Evolutionary conservation across 352 stramenopile genomes (phyloP), one percentile per base, ranked within the genome.

Genomic region (Globisporangium solare): DNA sequence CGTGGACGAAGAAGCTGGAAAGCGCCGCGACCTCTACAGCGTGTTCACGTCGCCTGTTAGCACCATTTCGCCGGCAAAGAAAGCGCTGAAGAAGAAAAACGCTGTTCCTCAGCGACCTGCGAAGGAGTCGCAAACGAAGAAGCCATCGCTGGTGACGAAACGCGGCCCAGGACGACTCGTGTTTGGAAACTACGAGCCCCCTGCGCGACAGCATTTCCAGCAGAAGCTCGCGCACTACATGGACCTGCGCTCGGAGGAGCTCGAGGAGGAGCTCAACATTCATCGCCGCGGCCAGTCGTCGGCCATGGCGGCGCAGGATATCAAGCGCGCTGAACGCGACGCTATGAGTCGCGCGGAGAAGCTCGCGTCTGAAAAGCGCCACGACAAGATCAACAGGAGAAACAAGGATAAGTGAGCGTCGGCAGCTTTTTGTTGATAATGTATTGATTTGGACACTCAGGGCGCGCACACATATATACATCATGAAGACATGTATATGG

Each of bases 141-240:
- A 58, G 24, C 63, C 63, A 27, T 63, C 56, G 17, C 35, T 54
- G 35, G 45, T 58, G 15, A 67, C 67, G 13, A 74, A 84, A 50
- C 67, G 68, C 32, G 79, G 77, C 13, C 65, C 68, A 6, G 84
- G 84, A 12, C 74, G 84, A n/a, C 49, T 94, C 0, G 53, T 91
- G 14, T 92, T 94, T 50, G 80, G 82, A 5, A 69, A 82, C 54
- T 92, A 88, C 51, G 67, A 81, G n/a, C 75, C 75, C 12, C 71
- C 78, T 6, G 73, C 65, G 51, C 74, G 72, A 8, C 80, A 77
- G 47, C 81, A 89, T 39, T 92, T 82, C 61, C 78, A 89, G 57
- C 74, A 89, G 31, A 88, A 88, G 60, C 75, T 90, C 21, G 76
- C 84, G 27, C 75, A 85, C 40, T 91, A 94, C 61, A 89, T 89